These are phyloP conservation scores for Dioscorea dumetorum DNA, from an alignment of 106 monocot genomes.

Conservation along the genomic window DNA sequence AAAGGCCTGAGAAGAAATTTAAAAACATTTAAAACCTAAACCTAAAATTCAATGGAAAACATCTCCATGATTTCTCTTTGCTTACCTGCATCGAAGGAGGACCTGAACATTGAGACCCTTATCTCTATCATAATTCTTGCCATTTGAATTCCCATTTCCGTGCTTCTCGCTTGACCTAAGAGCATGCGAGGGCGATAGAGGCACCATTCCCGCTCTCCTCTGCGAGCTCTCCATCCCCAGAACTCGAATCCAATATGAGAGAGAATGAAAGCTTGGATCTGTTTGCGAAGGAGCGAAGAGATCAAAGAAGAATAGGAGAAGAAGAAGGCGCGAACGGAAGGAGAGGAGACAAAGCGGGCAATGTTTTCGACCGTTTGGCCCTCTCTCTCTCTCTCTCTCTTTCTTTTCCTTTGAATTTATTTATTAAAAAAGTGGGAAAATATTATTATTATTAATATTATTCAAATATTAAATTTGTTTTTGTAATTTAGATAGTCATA, in stretches of 20 bases:
- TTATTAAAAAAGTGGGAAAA: too few relatives aligned
- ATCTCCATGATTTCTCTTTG: neutral
- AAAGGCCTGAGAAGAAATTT: slow-evolving; percentile 24
- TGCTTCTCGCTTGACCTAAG: slow-evolving; percentile 39
- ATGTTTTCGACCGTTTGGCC: neutral
- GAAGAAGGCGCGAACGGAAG: neutral
- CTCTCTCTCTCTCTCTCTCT: neutral
- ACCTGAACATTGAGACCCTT: slow-evolving; percentile 65
- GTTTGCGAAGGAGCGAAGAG: neutral
- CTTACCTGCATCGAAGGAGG: slow-evolving; percentile 44
- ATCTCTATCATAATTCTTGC: slow-evolving; percentile 24
- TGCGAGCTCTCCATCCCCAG: slow-evolving; percentile 18
- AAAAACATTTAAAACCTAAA: neutral
- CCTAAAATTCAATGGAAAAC: neutral
- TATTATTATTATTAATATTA: too few relatives aligned
- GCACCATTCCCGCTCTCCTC: slow-evolving; percentile 24
- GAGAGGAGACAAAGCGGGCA: neutral
- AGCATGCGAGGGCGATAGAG: slow-evolving; percentile 34
- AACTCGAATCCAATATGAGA: neutral
- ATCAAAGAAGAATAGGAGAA: neutral
- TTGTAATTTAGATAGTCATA: too few relatives aligned
- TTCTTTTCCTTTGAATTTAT: too few relatives aligned
- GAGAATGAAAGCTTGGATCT: neutral
- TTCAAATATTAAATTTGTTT: too few relatives aligned
- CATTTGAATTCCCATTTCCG: slow-evolving; percentile 15